phyloP scores from a whole-genome alignment of 805 yeast genomes.

The Pichia kluyveri region DNA sequence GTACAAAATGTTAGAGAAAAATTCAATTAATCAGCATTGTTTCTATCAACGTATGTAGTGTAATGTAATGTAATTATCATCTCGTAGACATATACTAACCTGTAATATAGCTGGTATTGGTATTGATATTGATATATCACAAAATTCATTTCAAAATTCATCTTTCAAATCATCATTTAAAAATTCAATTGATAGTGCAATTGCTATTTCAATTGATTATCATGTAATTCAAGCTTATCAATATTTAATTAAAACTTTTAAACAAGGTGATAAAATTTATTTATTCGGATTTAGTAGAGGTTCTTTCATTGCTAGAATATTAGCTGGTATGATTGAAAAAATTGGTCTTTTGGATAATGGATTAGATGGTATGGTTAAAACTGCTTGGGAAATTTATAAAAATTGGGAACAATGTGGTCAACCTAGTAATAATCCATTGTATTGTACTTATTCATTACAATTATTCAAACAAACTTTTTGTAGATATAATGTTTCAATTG shows the following conservation, averaged over 20 bases:
- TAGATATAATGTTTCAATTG: constrained; percentile 31
- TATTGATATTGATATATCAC: constrained; percentile 35
- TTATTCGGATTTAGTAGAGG: constrained; percentile 59
- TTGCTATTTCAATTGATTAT: constrained; percentile 45
- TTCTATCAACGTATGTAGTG: constrained; percentile 44
- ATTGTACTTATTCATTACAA: constrained; percentile 37
- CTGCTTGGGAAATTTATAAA: constrained; percentile 57
- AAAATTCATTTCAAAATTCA: constrained; percentile 11
- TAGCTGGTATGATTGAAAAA: constrained; percentile 56
- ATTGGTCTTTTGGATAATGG: constrained; percentile 54
- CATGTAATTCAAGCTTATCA: constrained; percentile 53
- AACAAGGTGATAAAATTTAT: constrained; percentile 40
- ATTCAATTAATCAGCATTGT: constrained; percentile 35
- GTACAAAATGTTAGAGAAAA: constrained; percentile 42
- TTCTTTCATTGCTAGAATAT: constrained; percentile 54
- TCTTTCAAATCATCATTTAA: constrained; percentile 3
- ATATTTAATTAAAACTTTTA: constrained; percentile 41
- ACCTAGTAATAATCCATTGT: constrained; percentile 29
- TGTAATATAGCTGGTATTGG: constrained; percentile 46
- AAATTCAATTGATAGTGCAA: constrained; percentile 20
- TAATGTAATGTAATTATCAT: too few relatives aligned
- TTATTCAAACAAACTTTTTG: constrained; percentile 51
- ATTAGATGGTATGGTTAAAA: constrained; percentile 42
- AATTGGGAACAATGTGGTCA: constrained; percentile 56
- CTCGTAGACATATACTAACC: background rate